These are phyloP conservation scores for Periconia macrospinosa DNA, from an alignment of 2,329 filamentous ascomycete genomes.

Conservation along the genomic window DNA sequence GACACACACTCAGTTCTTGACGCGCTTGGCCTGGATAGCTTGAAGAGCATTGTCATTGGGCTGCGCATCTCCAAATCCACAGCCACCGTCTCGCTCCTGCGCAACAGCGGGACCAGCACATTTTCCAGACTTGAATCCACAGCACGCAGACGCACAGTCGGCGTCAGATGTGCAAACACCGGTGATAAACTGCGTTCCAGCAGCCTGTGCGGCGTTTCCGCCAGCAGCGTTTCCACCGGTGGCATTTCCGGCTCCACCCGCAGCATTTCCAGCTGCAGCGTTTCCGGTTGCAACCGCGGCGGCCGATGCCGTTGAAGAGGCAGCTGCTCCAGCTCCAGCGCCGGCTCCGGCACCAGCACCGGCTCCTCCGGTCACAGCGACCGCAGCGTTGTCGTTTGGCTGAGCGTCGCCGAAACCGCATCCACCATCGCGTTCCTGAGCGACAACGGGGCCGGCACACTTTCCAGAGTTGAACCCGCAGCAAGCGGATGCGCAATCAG, in stretches of 20 bases:
- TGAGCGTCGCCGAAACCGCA: constrained; percentile 32
- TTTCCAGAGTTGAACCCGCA: constrained; percentile 39
- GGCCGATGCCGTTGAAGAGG: neutral
- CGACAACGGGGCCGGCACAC: constrained; percentile 34
- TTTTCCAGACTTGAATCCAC: constrained; percentile 33
- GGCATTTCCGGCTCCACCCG: constrained; percentile 26
- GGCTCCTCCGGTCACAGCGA: constrained; percentile 12
- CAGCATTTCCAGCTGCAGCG: constrained; percentile 1
- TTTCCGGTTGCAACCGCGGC: constrained; percentile 1
- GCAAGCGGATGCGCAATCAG: constrained; percentile 43
- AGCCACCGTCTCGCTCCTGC: constrained; percentile 40
- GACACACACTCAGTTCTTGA: neutral
- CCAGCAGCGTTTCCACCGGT: constrained; percentile 4
- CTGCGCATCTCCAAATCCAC: constrained; percentile 38
- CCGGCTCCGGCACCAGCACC: neutral
- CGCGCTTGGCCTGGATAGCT: constrained; percentile 15
- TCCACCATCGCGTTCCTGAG: constrained; percentile 33
- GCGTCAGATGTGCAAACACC: constrained; percentile 29
- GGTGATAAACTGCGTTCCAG: constrained; percentile 33
- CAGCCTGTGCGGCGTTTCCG: constrained; percentile 19
- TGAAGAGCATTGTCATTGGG: constrained; percentile 38
- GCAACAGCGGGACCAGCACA: constrained; percentile 37
- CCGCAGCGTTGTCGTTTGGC: constrained; percentile 25
- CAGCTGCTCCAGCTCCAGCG: neutral
- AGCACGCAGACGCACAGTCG: constrained; percentile 28